phyloP scores from a whole-genome alignment of 2,329 filamentous ascomycete species.

The Fonsecaea pedrosoi region DNA sequence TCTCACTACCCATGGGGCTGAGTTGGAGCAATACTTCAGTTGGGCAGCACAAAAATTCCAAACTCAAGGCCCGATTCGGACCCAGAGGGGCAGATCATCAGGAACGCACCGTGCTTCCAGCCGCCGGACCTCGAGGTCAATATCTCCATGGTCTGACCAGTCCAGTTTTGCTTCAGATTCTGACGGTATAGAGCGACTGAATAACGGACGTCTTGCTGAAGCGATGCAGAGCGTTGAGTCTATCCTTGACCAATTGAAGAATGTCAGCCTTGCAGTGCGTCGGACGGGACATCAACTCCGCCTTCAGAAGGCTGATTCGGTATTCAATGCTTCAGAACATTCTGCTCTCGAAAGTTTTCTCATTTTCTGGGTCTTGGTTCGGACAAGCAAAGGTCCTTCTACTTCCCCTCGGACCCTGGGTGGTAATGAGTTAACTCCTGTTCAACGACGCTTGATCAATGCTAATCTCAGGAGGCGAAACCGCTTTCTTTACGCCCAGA shows the following conservation, averaged over 20 bases:
- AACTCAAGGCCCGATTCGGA: neutral
- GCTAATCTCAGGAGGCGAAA: slow-evolving; percentile 13
- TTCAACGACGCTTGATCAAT: slow-evolving; percentile 11
- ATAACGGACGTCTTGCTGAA: neutral
- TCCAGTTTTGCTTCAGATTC: neutral
- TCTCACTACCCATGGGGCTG: neutral
- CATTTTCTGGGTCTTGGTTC: neutral
- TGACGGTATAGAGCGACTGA: neutral
- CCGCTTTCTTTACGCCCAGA: slow-evolving; percentile 11
- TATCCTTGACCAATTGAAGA: slow-evolving; percentile 1
- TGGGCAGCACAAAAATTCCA: neutral
- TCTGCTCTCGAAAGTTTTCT: neutral
- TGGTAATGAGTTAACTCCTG: neutral
- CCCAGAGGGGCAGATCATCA: neutral
- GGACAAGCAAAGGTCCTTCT: neutral
- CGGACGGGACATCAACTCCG: slow-evolving; percentile 6
- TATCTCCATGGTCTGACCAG: slow-evolving; percentile 20
- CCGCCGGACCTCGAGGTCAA: slow-evolving; percentile 4
- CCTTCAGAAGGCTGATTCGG: slow-evolving; percentile 3
- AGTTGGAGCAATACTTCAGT: neutral
- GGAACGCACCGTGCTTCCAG: too few species aligned
- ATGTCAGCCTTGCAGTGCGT: slow-evolving; percentile 9
- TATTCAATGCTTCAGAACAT: slow-evolving; percentile 2
- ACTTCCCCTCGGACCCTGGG: too few species aligned
- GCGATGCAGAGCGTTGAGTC: slow-evolving; percentile 12